Evolutionary conservation across 768 basidiomycete genomes (phyloP), one percentile per base, ranked within the genome.

Genomic region (Calocybe gangraenosa): DNA sequence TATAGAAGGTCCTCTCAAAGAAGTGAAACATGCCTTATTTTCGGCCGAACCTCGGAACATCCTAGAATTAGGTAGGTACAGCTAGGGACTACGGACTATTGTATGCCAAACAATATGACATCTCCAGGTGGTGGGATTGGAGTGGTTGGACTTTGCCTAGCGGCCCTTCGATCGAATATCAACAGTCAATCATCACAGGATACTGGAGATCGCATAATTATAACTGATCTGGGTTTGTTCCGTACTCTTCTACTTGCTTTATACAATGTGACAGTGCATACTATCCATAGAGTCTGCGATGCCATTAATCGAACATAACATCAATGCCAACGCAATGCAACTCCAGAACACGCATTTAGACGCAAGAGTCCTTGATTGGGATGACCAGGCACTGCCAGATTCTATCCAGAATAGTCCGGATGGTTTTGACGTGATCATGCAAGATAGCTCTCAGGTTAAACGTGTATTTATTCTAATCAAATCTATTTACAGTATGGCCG

Each of bases 41-140:
- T 64, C 67, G 14, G 38, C 54, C 0, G 57, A 67, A 10, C 48
- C 59, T 0, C 62, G 76, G 19, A 65, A 65, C 20, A 66, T 88
- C 25, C 50, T 93, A 30, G 91, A 94, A 59, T 65, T 92, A 19
- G 91, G 91, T 85, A 48, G 20, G 70, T 63, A 18, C 13, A 39
- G 14, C 4, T 43, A 2, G 22, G 23, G 13, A 5, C 40, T 35
- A 15, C 20, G 47, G n/a, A 1, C 4, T 20, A 18, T 13, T 20
- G n/a, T 37, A 11, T 13, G 42, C 31, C 40, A 49, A 34, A 32
- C 37, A 32, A 28, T 28, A 28, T 28, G 11, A 11, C 25, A 28
- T 28, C 25, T 6, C 25, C 11, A 89, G 92, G 92, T 21, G 78
- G 89, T 10, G 92, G 93, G 6, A 92, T 86, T 0, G 93, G 92